phyloP scores from a whole-genome alignment of 1,139 yeast species.

The Suhomyces bolitotheri region DNA sequence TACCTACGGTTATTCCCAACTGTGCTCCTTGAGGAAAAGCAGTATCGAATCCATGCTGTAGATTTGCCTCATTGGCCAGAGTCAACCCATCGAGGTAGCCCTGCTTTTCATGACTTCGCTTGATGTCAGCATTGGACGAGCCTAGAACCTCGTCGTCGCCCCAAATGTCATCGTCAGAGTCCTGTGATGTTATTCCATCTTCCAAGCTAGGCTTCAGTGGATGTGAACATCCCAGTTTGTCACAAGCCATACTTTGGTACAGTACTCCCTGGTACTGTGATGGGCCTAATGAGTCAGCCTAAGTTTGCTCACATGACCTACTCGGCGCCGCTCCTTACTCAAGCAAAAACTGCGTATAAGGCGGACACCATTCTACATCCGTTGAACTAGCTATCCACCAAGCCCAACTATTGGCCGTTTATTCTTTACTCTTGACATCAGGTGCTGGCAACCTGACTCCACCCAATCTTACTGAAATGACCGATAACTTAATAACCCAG shows the following conservation, averaged over 20 bases:
- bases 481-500: conserved; percentile 61
- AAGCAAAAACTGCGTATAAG: too few relatives aligned
- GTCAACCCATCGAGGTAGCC: conserved; percentile 86
- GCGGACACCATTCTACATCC: too few relatives aligned
- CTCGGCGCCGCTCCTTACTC: too few relatives aligned
- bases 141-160: conserved; percentile 38
- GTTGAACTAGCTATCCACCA: too few relatives aligned
- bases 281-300: too few relatives aligned
- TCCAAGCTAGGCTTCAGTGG: too few relatives aligned
- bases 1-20: conserved; percentile 68
- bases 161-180: conserved; percentile 41
- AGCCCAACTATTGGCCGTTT: too few relatives aligned
- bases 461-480: conserved; percentile 22
- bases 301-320: too few relatives aligned
- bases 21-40: conserved; percentile 77
- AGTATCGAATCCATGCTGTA: conserved; percentile 79
- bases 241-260: too few relatives aligned
- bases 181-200: too few relatives aligned
- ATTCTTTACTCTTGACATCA: neutral
- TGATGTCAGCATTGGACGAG: conserved; percentile 37
- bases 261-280: too few relatives aligned
- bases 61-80: conserved; percentile 62
- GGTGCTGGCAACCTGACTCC: conserved; percentile 18
- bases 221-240: too few relatives aligned
- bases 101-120: conserved; percentile 71